These are phyloP conservation scores for Dryas drummondii DNA, from an alignment of 306 rosid species.

Conservation along the genomic window DNA sequence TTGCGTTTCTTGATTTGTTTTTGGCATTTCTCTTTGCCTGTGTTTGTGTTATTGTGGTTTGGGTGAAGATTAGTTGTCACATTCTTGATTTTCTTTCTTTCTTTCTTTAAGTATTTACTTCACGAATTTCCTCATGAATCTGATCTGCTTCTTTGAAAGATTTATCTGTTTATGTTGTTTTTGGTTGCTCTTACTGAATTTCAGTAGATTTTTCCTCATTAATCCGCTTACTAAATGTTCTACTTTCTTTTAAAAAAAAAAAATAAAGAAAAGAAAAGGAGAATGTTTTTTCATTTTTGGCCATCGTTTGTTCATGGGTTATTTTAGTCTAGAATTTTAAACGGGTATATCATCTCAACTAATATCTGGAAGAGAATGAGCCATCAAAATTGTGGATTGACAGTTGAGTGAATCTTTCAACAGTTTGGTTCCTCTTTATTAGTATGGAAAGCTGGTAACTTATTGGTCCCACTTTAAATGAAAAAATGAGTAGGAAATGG, in stretches of 20 bases:
- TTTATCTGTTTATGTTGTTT: not conserved
- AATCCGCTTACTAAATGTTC: not conserved
- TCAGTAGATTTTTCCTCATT: not conserved
- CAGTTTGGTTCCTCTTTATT: not conserved
- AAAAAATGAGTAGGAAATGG: not conserved
- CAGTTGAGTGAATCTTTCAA: not conserved
- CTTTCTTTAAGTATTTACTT: not conserved
- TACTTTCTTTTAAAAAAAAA: not conserved
- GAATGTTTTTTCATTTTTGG: not conserved
- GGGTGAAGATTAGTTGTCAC: constrained; percentile 5
- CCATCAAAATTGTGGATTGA: not conserved
- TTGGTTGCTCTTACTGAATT: not conserved
- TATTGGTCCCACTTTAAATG: constrained; percentile 12
- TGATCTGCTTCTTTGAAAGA: constrained; percentile 16
- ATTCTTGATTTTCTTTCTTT: constrained; percentile 14
- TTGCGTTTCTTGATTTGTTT: constrained; percentile 12
- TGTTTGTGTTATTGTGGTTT: not conserved
- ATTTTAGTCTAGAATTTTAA: not conserved
- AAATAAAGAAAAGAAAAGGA: not conserved
- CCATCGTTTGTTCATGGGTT: not conserved
- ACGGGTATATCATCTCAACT: not conserved
- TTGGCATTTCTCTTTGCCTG: not conserved
- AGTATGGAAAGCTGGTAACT: not conserved
- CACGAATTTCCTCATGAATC: constrained; percentile 19
- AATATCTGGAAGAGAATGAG: not conserved